A percentile compares a stretch with the other conserved stretches of the same genome.
These are phyloP conservation scores for Lagenaria siceraria DNA, from an alignment of 306 rosid species.

Conservation along the genomic window DNA sequence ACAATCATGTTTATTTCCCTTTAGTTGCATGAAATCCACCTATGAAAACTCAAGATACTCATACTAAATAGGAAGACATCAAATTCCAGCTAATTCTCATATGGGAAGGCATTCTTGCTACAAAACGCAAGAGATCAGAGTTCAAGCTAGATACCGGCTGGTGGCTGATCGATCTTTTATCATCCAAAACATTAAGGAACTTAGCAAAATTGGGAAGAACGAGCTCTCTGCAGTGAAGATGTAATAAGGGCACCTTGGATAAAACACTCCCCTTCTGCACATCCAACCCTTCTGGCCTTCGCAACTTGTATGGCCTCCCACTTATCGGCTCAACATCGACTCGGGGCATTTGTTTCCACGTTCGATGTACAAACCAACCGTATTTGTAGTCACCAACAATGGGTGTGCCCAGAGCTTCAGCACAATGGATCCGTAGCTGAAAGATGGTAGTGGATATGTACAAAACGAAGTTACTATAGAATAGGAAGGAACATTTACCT, in stretches of 20 bases:
- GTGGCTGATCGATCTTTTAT: slow-evolving; percentile 11
- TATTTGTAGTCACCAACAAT: slow-evolving; percentile 93
- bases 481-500: background rate
- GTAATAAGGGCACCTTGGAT: slow-evolving; percentile 82
- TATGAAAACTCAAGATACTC: background rate
- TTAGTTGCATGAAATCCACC: background rate
- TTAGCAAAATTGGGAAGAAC: slow-evolving; percentile 73
- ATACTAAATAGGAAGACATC: slow-evolving; percentile 82
- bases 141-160: slow-evolving; percentile 21
- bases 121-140: slow-evolving; percentile 70
- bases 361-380: slow-evolving; percentile 79
- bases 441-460: background rate
- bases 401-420: slow-evolving; percentile 96
- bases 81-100: slow-evolving; percentile 98
- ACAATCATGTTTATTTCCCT: background rate
- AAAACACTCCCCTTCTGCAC: slow-evolving; percentile 94
- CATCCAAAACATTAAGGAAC: slow-evolving; percentile 39
- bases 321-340: slow-evolving; percentile 57
- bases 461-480: background rate
- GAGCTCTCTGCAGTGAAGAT: slow-evolving; percentile 79
- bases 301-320: slow-evolving; percentile 60
- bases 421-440: slow-evolving; percentile 92
- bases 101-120: slow-evolving; percentile 83
- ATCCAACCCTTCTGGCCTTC: slow-evolving; percentile 76
- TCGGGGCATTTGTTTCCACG: slow-evolving; percentile 79